phyloP scores from a whole-genome alignment of 768 basidiomycete genomes.

The Infundibulicybe gibba region DNA sequence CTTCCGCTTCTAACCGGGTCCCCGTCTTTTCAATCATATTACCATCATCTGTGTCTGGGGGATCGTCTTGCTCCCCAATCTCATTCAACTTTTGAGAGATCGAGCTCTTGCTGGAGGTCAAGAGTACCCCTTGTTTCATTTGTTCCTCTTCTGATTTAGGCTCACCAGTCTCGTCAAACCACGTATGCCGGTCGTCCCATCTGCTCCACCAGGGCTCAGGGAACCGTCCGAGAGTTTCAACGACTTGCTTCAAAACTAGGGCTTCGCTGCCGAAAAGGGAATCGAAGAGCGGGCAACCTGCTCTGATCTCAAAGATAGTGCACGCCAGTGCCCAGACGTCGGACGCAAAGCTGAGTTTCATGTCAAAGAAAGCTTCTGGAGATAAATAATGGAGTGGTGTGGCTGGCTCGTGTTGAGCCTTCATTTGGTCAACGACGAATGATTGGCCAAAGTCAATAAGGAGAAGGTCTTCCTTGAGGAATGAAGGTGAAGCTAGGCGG shows the following conservation, averaged over 20 bases:
- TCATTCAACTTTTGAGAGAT: constrained; percentile 19
- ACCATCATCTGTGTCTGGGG: constrained; percentile 19
- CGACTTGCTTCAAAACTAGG: constrained; percentile 27
- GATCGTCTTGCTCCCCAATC: constrained; percentile 24
- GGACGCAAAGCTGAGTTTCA: neutral
- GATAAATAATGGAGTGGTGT: neutral
- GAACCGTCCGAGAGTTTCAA: constrained; percentile 32
- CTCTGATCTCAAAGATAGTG: constrained; percentile 37
- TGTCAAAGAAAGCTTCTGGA: neutral
- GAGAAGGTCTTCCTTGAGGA: neutral
- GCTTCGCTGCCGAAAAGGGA: constrained; percentile 22
- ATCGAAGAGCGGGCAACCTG: constrained; percentile 37
- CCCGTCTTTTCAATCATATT: constrained; percentile 29
- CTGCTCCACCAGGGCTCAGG: constrained; percentile 39
- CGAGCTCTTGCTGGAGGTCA: constrained; percentile 20
- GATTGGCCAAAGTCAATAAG: neutral
- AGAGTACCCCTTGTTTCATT: constrained; percentile 14
- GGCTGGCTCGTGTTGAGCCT: neutral
- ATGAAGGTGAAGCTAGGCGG: neutral
- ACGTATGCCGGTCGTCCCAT: constrained; percentile 21
- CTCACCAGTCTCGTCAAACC: constrained; percentile 34
- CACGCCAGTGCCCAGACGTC: constrained; percentile 15
- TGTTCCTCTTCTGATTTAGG: constrained; percentile 23
- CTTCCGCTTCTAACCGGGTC: constrained; percentile 17
- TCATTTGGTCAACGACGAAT: neutral